A percentile compares a stretch with the other conserved stretches of the same genome.
Conservation (phyloP, 805 yeast species). For the Saturnispora serradocipensis region DNA sequence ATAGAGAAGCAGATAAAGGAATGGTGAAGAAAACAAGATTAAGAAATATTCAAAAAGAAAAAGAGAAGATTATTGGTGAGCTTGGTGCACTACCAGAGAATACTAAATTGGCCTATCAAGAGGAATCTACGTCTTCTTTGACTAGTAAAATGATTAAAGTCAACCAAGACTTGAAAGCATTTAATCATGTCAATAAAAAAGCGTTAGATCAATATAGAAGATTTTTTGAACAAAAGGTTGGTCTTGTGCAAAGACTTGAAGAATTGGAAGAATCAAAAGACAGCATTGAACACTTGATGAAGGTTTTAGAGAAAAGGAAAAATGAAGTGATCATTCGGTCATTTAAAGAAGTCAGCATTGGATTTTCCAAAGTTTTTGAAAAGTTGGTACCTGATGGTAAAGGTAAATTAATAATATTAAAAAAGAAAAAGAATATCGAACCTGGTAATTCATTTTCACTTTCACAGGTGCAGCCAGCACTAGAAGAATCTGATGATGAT, state of each 20-base stretch:
- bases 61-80: conserved; percentile 65
- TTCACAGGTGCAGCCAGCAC: conserved; percentile 11
- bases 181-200: conserved; percentile 75
- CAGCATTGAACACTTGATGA: conserved; percentile 66
- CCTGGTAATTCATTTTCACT: conserved; percentile 10
- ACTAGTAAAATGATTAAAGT: conserved; percentile 43
- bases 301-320: conserved; percentile 64
- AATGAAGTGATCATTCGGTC: conserved; percentile 74
- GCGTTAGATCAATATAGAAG: conserved; percentile 77
- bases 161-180: conserved; percentile 49
- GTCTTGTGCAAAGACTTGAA: conserved; percentile 50
- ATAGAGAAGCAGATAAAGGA: conserved; percentile 55
- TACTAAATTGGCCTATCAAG: conserved; percentile 47
- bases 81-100: conserved; percentile 88
- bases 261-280: conserved; percentile 63
- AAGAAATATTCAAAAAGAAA: conserved; percentile 55
- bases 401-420: conserved; percentile 64
- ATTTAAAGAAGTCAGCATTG: conserved; percentile 63
- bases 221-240: conserved; percentile 65
- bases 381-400: conserved; percentile 75
- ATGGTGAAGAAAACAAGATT: conserved; percentile 55
- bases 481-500: conserved; percentile 13
- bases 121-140: conserved; percentile 39
- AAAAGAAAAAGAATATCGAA: conserved; percentile 17
- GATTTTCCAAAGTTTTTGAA: conserved; percentile 68